Conservation (phyloP, 2,329 filamentous ascomycete genomes). For the Lecanoromycetidae sp. region DNA sequence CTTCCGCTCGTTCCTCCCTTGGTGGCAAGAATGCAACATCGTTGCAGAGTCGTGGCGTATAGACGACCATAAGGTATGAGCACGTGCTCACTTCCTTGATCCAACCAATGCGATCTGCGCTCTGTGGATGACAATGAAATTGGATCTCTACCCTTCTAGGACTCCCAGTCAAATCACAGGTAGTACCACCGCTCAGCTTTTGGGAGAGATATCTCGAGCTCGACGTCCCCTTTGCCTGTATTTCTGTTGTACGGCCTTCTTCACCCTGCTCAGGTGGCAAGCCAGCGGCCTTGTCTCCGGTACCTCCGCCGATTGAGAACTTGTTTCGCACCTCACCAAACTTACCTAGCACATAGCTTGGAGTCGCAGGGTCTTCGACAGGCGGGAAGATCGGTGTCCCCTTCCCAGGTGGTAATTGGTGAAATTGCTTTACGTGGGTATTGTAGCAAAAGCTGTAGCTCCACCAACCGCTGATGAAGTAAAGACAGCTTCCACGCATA, state of each 20-base stretch:
- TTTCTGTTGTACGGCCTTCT: constrained; percentile 13
- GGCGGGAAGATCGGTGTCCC: constrained; percentile 59
- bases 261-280: constrained; percentile 8
- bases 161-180: constrained; percentile 74
- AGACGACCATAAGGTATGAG: constrained; percentile 83
- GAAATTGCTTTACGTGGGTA: constrained; percentile 77
- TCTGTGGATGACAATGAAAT: constrained; percentile 66
- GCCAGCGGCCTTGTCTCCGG: constrained; percentile 7
- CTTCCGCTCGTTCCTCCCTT: constrained; percentile 61
- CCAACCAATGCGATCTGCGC: constrained; percentile 68
- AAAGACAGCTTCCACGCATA: constrained; percentile 70
- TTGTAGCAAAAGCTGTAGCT: constrained; percentile 92
- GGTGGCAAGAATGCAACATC: constrained; percentile 79
- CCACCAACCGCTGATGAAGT: constrained; percentile 84
- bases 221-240: constrained; percentile 14
- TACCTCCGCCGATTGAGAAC: constrained; percentile 5
- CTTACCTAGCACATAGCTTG: constrained; percentile 64
- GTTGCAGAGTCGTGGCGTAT: constrained; percentile 76
- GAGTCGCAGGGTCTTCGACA: constrained; percentile 60
- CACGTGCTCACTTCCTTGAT: constrained; percentile 90
- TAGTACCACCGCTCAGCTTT: constrained; percentile 63
- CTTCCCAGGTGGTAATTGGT: constrained; percentile 56
- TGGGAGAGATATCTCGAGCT: constrained; percentile 71
- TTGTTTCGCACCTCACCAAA: constrained; percentile 27
- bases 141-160: constrained; percentile 72